Evolutionary conservation across 345 rosid species (phyloP).

Genomic region (Boechera divaricarpa): DNA sequence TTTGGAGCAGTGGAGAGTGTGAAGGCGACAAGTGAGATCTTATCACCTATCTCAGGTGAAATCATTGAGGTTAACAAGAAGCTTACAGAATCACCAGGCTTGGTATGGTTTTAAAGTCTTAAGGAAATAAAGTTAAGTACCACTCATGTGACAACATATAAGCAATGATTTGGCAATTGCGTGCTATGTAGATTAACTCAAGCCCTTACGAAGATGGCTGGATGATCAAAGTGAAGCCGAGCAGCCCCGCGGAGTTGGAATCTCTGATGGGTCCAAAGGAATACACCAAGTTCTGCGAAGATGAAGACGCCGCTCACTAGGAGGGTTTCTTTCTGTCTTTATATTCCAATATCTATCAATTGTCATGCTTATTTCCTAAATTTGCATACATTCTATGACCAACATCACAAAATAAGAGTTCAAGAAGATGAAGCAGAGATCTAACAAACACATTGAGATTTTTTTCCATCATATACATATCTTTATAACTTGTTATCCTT

Average conservation of each 20-base stretch:
- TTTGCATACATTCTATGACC: slow-evolving; percentile 10
- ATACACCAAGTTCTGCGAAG: slow-evolving; percentile 83
- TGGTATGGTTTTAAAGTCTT: slow-evolving; percentile 47
- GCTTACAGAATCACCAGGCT: slow-evolving; percentile 73
- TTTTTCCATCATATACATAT: background rate
- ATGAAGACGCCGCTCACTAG: slow-evolving; percentile 85
- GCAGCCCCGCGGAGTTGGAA: slow-evolving; percentile 68
- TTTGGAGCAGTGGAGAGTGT: slow-evolving; percentile 97
- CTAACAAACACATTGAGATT: slow-evolving; percentile 12
- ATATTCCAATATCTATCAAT: slow-evolving; percentile 12
- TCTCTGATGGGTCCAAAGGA: slow-evolving; percentile 74
- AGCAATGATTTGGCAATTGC: slow-evolving; percentile 3
- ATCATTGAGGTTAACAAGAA: slow-evolving; percentile 73
- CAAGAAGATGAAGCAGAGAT: slow-evolving; percentile 19
- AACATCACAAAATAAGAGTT: slow-evolving; percentile 8
- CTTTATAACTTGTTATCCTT: background rate
- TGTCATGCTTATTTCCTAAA: slow-evolving; percentile 13
- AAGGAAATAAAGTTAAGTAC: background rate
- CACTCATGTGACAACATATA: background rate
- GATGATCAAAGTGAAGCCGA: slow-evolving; percentile 93
- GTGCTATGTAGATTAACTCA: slow-evolving; percentile 64
- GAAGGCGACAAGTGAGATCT: slow-evolving; percentile 90
- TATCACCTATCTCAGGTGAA: slow-evolving; percentile 82
- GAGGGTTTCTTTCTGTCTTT: slow-evolving; percentile 14
- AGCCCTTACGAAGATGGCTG: slow-evolving; percentile 92